Conservation (phyloP, 306 rosid genomes). For the Cajanus cajan region DNA sequence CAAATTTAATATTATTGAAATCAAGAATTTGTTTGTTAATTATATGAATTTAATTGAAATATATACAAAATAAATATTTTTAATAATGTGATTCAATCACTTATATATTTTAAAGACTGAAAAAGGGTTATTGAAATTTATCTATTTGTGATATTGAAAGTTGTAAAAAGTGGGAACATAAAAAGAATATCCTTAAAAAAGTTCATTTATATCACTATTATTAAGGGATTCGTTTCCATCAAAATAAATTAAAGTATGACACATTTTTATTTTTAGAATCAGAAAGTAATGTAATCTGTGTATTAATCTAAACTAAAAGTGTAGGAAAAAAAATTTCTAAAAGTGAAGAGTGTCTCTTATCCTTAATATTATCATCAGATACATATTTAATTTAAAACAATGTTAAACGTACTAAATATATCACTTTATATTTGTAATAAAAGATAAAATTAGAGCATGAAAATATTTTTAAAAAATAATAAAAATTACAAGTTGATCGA, state of each 20-base stretch:
- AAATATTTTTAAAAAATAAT: background rate
- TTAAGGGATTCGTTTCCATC: background rate
- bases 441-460: background rate
- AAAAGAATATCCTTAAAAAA: background rate
- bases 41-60: too few species aligned
- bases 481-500: background rate
- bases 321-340: too few species aligned
- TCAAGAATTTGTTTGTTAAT: too few species aligned
- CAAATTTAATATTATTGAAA: too few species aligned
- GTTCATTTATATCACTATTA: background rate
- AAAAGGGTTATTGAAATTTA: too few species aligned
- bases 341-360: background rate
- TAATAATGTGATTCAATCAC: too few species aligned
- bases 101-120: too few species aligned
- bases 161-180: background rate
- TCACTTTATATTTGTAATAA: background rate
- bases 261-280: background rate
- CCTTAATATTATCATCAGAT: background rate
- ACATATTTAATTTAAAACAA: background rate
- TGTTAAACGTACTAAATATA: background rate
- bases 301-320: background rate
- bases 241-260: too few species aligned
- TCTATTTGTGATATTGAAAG: background rate
- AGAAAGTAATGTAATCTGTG: background rate
- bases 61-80: too few species aligned